Percentiles rank a stretch among this genome's conserved stretches.
These are phyloP conservation scores for Rhodotorula diobovata DNA, from an alignment of 768 basidiomycete species.

Conservation along the genomic window DNA sequence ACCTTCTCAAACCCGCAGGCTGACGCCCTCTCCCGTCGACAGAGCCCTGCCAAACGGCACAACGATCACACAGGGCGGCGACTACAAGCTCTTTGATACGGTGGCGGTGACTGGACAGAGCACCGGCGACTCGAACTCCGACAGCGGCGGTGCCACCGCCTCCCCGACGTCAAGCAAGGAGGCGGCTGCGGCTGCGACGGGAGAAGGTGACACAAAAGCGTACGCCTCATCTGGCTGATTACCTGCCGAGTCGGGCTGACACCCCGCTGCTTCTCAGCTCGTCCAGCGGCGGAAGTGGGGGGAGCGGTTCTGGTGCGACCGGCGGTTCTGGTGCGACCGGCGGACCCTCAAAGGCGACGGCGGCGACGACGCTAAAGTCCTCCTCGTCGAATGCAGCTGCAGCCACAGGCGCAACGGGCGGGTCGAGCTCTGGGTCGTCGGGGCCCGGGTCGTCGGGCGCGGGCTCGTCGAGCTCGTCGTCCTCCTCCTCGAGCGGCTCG, in stretches of 20 bases:
- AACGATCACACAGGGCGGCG: not conserved
- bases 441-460: not conserved
- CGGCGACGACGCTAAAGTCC: not conserved
- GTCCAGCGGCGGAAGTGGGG: no score
- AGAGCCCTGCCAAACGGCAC: constrained; percentile 15
- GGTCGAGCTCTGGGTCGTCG: not conserved
- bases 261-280: no score
- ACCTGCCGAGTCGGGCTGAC: no score
- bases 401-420: no score
- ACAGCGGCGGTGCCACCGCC: no score
- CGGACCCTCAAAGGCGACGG: not conserved
- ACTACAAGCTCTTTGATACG: not conserved
- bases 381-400: no score
- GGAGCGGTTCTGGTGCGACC: no score
- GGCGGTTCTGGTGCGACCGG: not conserved
- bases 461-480: not conserved
- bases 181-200: not conserved
- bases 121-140: no score
- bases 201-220: no score
- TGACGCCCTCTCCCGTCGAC: not conserved
- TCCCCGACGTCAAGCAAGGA: no score
- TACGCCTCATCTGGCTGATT: no score
- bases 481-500: not conserved
- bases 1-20: not conserved
- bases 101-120: not conserved